phyloP scores from a whole-genome alignment of 2,329 filamentous ascomycete genomes.

The Fusarium graminum region DNA sequence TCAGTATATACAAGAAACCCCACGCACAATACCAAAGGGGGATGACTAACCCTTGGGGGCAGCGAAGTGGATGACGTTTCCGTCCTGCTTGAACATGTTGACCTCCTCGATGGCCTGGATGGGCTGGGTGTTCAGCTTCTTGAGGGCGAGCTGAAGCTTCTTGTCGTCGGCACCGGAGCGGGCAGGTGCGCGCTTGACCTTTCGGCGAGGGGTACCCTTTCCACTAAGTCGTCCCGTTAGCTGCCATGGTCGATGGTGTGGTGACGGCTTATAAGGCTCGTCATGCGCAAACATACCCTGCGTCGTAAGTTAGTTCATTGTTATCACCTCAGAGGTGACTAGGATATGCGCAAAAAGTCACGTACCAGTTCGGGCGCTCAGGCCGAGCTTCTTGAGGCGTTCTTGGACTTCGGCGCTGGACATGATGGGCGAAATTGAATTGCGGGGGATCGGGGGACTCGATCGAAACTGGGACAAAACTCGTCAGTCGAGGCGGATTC shows the following conservation, averaged over 20 bases:
- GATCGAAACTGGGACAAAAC: constrained; percentile 48
- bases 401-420: constrained; percentile 65
- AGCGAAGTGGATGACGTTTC: constrained; percentile 99
- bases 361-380: constrained; percentile 74
- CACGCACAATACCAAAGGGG: constrained; percentile 26
- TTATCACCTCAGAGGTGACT: neutral
- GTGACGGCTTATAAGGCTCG: constrained; percentile 28
- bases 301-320: constrained; percentile 34
- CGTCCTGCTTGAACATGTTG: constrained; percentile 99
- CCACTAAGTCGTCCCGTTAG: constrained; percentile 68
- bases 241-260: constrained; percentile 41
- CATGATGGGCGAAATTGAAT: constrained; percentile 59
- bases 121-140: constrained; percentile 99
- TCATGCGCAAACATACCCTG: constrained; percentile 55
- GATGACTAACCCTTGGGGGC: constrained; percentile 88
- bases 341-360: constrained; percentile 47
- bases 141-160: constrained; percentile 96
- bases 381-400: constrained; percentile 70
- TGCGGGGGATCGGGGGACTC: constrained; percentile 50
- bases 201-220: constrained; percentile 97
- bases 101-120: constrained; percentile 99
- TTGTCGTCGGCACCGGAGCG: constrained; percentile 96
- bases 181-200: constrained; percentile 98
- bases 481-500: constrained; percentile 48
- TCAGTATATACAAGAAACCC: constrained; percentile 44